These are phyloP conservation scores for Lodderomyces metapsilosis DNA, from an alignment of 1,139 yeast species.

Conservation along the genomic window DNA sequence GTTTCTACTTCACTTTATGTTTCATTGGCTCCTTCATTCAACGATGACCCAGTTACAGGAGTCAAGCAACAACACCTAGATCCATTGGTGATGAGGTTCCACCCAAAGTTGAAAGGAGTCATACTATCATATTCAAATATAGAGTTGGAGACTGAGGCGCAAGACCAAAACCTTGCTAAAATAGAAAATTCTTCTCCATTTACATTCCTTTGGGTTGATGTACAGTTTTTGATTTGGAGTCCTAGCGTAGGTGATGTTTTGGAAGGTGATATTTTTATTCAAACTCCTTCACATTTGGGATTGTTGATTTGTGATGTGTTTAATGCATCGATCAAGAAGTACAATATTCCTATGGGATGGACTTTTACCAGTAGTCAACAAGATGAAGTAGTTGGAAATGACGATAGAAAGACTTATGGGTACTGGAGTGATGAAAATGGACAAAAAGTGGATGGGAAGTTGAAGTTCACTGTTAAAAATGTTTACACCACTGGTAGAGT, in stretches of 20 bases:
- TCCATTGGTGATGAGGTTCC: constrained; percentile 82
- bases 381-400: constrained; percentile 44
- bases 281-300: constrained; percentile 94
- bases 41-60: constrained; percentile 70
- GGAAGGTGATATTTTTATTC: constrained; percentile 88
- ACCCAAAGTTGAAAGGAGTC: constrained; percentile 72
- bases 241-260: constrained; percentile 81
- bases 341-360: constrained; percentile 82
- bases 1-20: constrained; percentile 69
- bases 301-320: constrained; percentile 87
- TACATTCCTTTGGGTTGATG: constrained; percentile 81
- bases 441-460: constrained; percentile 73
- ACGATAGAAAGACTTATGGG: constrained; percentile 56
- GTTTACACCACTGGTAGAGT: constrained; percentile 79
- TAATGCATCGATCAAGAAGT: constrained; percentile 88
- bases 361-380: constrained; percentile 74
- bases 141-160: constrained; percentile 33
- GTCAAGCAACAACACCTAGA: constrained; percentile 85
- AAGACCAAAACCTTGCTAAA: constrained; percentile 48
- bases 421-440: constrained; percentile 82
- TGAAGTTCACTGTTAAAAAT: constrained; percentile 68
- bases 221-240: constrained; percentile 84
- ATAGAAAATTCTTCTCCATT: constrained; percentile 83
- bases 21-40: constrained; percentile 80
- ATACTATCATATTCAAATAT: constrained; percentile 76